A percentile compares a stretch with the other conserved stretches of the same genome.
phyloP scores from a whole-genome alignment of 441 rosid genomes.

The Erodium trifolium region DNA sequence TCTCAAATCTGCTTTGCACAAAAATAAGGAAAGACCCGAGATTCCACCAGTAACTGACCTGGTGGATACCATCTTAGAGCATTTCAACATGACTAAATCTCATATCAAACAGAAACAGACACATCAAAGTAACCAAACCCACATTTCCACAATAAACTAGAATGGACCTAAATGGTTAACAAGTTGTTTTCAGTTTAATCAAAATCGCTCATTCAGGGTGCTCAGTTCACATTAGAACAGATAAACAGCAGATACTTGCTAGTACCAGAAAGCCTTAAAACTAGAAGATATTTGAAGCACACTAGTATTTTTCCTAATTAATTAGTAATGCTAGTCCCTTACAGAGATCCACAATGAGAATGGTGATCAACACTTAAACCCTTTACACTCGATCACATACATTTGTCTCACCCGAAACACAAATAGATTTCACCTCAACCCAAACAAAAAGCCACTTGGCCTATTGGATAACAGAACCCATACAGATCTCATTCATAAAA shows the following conservation, averaged over 20 bases:
- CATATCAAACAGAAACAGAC: background rate
- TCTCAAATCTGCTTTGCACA: no score
- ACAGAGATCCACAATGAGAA: no score
- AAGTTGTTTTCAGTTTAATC: background rate
- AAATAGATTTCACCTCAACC: background rate
- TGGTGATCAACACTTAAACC: no score
- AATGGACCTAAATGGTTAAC: background rate
- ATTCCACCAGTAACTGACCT: background rate
- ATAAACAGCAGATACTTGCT: no score
- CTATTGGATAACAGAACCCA: background rate
- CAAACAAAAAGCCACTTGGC: background rate
- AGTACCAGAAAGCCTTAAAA: no score
- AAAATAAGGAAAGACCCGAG: background rate
- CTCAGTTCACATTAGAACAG: background rate
- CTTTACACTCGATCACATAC: background rate
- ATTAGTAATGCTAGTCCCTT: no score
- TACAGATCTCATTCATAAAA: conserved; percentile 11
- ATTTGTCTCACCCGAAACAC: conserved; percentile 5
- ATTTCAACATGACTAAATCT: background rate
- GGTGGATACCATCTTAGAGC: background rate
- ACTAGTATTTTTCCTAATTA: no score
- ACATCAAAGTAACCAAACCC: background rate
- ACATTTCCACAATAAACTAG: background rate
- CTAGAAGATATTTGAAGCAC: no score
- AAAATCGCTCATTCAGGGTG: background rate